Conservation (phyloP, 1,284 basidiomycete genomes). For the Paramarasmius palmivorus region DNA sequence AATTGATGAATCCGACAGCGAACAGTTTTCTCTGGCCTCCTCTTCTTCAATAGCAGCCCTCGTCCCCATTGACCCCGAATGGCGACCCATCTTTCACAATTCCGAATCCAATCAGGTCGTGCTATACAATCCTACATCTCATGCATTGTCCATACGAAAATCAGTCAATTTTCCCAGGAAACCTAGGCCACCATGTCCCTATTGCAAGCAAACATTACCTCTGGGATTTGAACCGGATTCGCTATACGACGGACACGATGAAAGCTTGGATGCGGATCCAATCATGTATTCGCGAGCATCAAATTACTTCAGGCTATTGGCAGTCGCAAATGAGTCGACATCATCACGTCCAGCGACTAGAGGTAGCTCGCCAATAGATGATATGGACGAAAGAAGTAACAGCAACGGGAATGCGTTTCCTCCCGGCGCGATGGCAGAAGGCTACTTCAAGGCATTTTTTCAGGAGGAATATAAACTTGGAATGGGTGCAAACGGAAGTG, state of each 20-base stretch:
- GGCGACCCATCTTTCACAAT: slow-evolving; percentile 75
- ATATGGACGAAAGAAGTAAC: slow-evolving; percentile 18
- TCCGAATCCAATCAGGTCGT: slow-evolving; percentile 85
- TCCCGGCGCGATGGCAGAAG: slow-evolving; percentile 73
- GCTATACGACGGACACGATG: slow-evolving; percentile 12
- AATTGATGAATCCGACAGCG: neutral
- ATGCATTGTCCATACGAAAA: slow-evolving; percentile 73
- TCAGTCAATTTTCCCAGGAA: slow-evolving; percentile 28
- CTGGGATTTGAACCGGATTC: slow-evolving; percentile 29
- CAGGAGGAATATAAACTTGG: slow-evolving; percentile 84
- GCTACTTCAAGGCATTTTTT: slow-evolving; percentile 87
- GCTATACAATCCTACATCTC: slow-evolving; percentile 84
- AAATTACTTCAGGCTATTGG: slow-evolving; percentile 76
- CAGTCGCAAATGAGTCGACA: slow-evolving; percentile 64
- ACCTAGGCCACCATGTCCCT: slow-evolving; percentile 55
- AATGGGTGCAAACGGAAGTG: slow-evolving; percentile 90
- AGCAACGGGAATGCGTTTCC: slow-evolving; percentile 42
- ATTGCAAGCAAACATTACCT: slow-evolving; percentile 64
- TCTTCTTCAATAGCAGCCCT: slow-evolving; percentile 7
- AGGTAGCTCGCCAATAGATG: slow-evolving; percentile 17
- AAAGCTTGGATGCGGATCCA: slow-evolving; percentile 22
- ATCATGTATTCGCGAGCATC: slow-evolving; percentile 50
- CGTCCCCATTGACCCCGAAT: slow-evolving; percentile 34
- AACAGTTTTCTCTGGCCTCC: too few relatives aligned
- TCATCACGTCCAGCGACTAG: slow-evolving; percentile 60